phyloP scores from a whole-genome alignment of 345 rosid species.

The Turritis glabra region DNA sequence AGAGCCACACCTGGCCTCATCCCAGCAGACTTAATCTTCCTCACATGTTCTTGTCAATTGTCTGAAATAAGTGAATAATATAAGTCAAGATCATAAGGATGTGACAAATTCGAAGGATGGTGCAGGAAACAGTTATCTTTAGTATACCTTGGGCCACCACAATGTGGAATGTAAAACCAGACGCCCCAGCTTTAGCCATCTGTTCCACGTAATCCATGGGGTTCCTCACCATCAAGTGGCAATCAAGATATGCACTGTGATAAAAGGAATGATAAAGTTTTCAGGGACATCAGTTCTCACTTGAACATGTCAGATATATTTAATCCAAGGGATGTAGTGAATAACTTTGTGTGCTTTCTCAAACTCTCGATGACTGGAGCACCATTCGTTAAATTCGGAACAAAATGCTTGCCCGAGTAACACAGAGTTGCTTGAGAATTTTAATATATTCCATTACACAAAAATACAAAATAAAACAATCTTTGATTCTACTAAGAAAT shows the following conservation, averaged over 20 bases:
- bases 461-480: not conserved
- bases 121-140: not conserved
- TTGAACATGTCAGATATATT: not conserved
- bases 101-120: not conserved
- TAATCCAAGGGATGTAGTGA: not conserved
- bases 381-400: conserved; percentile 85
- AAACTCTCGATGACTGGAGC: conserved; percentile 88
- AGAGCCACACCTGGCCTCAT: conserved; percentile 89
- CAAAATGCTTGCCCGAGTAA: conserved; percentile 65
- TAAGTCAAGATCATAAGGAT: not conserved
- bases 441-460: not conserved
- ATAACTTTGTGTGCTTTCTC: conserved; percentile 84
- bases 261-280: not conserved
- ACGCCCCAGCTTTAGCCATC: conserved; percentile 84
- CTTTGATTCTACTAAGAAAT: conserved; percentile 16
- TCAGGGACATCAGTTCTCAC: not conserved
- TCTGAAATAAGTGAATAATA: conserved; percentile 41
- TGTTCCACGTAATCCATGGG: conserved; percentile 86
- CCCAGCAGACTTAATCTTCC: conserved; percentile 68
- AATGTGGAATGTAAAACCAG: conserved; percentile 93
- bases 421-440: no score
- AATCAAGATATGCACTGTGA: conserved; percentile 84
- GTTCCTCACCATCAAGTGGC: conserved; percentile 92
- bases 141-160: conserved; percentile 71
- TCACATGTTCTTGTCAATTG: conserved; percentile 77